Evolutionary conservation across 177 flowering plant species (phyloP), one percentile per base, ranked within the genome.

Genomic region (Vitis hybrid): DNA sequence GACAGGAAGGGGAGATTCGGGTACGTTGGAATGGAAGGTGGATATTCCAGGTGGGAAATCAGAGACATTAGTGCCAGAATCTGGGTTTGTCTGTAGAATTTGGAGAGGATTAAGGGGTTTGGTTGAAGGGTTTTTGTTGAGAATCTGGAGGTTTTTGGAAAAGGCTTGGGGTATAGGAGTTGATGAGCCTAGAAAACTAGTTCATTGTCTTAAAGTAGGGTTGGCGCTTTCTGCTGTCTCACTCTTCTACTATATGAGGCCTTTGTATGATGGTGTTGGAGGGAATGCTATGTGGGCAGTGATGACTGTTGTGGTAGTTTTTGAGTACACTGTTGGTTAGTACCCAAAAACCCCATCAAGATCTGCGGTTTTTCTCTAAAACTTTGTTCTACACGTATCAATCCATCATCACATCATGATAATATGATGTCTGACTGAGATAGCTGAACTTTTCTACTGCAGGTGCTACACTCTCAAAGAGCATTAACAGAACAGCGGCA

Each of bases 211-310:
- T 11, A 89, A 89, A 78, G 94, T 89, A 58, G 90, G 84, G n/a
- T 15, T 86, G 23, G 85, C 91, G 51, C 86, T 89, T 11, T 78
- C 82, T 26, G n/a, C 83, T n/a, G 89, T 89, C 7, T 88, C 94
- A 34, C 66, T 86, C 7, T 83, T 89, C 67, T 88, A 88, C 74
- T 89, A 85, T 71, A 70, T 86, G 85, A 84, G 85, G 77, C 90
- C 91, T 58, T 77, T 88, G 74, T 88, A 85, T 73, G 76, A 88
- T 12, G 86, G 91, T 14, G 84, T 86, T 68, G 94, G 94, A 61
- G 89, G 86, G 51, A 86, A 78, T 72, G 88, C 90, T 70, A 86
- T 89, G 84, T 89, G 91, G 91, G 94, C 91, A 48, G 80, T 88
- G 62, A 82, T 89, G 90, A 89, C 94, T 3, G 91, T 89, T 62